Percentiles rank a stretch among this genome's conserved stretches.
Conservation (phyloP, 805 yeast genomes). For the Saccharomycopsis guyanensis region DNA sequence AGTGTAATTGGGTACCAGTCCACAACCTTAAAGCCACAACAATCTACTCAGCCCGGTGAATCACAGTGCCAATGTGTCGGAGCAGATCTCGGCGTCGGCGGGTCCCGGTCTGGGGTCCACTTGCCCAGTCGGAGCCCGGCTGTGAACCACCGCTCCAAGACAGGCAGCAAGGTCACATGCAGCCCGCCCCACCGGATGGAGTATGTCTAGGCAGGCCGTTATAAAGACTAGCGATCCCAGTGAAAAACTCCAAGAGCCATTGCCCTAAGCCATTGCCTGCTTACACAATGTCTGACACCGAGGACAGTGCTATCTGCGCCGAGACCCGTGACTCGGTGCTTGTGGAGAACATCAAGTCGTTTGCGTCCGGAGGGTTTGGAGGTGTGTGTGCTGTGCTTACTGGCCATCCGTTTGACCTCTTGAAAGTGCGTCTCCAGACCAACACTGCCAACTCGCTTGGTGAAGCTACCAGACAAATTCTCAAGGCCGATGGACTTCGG, state of each 20-base stretch:
- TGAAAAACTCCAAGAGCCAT: no score
- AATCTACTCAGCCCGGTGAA: no score
- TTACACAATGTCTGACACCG: neutral
- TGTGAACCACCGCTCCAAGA: no score
- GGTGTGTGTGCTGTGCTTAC: conserved; percentile 93
- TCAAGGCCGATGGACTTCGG: conserved; percentile 62
- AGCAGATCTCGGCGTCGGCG: no score
- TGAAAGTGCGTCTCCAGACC: conserved; percentile 88
- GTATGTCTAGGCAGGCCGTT: neutral
- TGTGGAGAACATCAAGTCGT: conserved; percentile 77
- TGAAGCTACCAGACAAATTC: conserved; percentile 61
- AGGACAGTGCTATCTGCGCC: neutral
- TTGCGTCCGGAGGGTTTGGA: conserved; percentile 92
- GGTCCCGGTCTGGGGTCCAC: no score
- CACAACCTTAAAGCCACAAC: no score
- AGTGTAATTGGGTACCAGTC: no score
- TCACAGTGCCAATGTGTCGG: no score
- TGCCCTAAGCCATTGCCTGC: no score
- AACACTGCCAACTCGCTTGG: conserved; percentile 50
- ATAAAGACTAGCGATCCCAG: neutral
- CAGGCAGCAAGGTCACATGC: neutral
- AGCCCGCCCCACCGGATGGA: neutral
- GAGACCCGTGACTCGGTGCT: conserved; percentile 12
- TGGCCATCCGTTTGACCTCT: conserved; percentile 93
- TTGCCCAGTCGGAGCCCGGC: no score